Conservation (phyloP, 2,329 filamentous ascomycete genomes). For the Emmonsia crescens region DNA sequence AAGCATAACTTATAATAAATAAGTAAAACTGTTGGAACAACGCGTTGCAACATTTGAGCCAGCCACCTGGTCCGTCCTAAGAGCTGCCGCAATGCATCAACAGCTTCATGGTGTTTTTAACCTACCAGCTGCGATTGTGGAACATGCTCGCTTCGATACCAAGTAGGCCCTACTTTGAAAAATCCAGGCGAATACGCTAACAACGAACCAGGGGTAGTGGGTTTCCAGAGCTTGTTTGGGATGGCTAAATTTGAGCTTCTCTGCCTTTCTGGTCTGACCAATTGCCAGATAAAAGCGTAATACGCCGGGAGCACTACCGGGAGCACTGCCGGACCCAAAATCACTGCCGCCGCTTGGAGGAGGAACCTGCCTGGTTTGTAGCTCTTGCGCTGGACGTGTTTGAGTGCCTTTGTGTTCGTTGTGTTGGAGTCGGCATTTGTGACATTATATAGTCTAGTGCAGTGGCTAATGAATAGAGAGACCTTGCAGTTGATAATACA, state of each 20-base stretch:
- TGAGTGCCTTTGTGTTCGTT: background rate
- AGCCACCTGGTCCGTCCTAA: slow-evolving; percentile 7
- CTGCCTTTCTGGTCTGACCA: background rate
- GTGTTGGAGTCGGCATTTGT: background rate
- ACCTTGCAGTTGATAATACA: background rate
- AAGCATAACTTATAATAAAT: too few species aligned
- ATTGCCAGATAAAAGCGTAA: background rate
- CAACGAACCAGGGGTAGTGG: slow-evolving; percentile 13
- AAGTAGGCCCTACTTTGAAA: slow-evolving; percentile 9
- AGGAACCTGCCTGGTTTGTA: background rate
- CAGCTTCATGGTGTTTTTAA: slow-evolving; percentile 5
- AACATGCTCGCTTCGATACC: slow-evolving; percentile 13
- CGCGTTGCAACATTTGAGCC: slow-evolving; percentile 1
- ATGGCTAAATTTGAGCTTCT: background rate
- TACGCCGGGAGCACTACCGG: background rate
- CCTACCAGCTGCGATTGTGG: slow-evolving; percentile 7
- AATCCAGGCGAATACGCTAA: slow-evolving; percentile 11
- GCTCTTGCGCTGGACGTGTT: background rate
- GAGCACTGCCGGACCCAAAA: background rate
- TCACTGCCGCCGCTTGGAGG: background rate
- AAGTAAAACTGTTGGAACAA: background rate
- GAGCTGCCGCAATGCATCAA: slow-evolving; percentile 8
- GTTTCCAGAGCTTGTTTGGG: slow-evolving; percentile 2
- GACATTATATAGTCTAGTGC: background rate
- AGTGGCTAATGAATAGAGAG: background rate